Conservation (phyloP, 768 basidiomycete species). For the Calocybe gangraenosa region DNA sequence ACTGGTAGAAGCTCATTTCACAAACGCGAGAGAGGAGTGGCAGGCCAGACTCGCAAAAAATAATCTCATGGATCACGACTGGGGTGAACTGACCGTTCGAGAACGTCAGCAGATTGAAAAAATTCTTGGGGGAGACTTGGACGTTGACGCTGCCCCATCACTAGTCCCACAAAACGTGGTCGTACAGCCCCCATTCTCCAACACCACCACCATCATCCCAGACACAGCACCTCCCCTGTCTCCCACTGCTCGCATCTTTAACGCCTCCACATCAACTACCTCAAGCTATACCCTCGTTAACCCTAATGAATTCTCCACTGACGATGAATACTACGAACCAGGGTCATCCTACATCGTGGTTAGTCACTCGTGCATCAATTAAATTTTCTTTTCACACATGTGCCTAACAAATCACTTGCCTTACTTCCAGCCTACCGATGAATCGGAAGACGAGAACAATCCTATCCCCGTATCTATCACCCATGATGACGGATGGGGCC, state of each 20-base stretch:
- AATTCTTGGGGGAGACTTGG: conserved; percentile 33
- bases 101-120: conserved; percentile 32
- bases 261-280: conserved; percentile 31
- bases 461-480: conserved; percentile 15
- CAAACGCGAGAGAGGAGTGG: conserved; percentile 37
- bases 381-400: conserved; percentile 7
- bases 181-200: conserved; percentile 16
- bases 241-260: conserved; percentile 28
- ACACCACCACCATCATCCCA: conserved; percentile 7
- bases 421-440: conserved; percentile 21
- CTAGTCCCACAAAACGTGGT: conserved; percentile 10
- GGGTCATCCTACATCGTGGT: conserved; percentile 23
- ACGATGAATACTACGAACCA: conserved; percentile 26
- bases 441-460: conserved; percentile 29
- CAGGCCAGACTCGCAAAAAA: conserved; percentile 27
- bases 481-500: conserved; percentile 14
- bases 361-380: conserved; percentile 13
- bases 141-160: conserved; percentile 24
- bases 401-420: conserved; percentile 11
- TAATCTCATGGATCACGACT: conserved; percentile 36
- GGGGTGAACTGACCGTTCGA: conserved; percentile 36
- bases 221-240: conserved; percentile 24
- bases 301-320: conserved; percentile 37
- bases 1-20: conserved; percentile 28
- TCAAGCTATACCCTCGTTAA: conserved; percentile 42